Percentiles rank a stretch among this genome's conserved stretches.
phyloP scores from a whole-genome alignment of 2,329 filamentous ascomycete genomes.

The Phaeosphaeriaceae sp. region DNA sequence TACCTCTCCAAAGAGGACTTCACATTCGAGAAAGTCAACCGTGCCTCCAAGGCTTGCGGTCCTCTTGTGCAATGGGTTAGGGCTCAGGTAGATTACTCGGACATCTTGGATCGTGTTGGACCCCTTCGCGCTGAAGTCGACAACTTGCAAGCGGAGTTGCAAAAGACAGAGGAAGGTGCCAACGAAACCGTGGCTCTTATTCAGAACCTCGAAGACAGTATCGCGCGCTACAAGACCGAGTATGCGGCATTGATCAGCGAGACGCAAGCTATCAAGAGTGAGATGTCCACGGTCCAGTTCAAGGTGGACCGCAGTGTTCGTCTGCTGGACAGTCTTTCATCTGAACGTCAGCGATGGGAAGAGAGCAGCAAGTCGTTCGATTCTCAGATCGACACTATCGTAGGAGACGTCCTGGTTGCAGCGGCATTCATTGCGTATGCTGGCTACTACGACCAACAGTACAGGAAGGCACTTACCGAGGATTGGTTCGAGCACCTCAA shows the following conservation, averaged over 20 bases:
- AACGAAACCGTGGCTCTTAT: constrained; percentile 91
- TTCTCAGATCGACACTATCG: constrained; percentile 94
- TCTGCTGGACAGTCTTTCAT: constrained; percentile 91
- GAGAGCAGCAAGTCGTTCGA: constrained; percentile 98
- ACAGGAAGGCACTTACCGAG: constrained; percentile 96
- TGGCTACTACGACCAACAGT: constrained; percentile 96
- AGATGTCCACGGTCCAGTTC: constrained; percentile 96
- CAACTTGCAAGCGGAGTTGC: constrained; percentile 83
- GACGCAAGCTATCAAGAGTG: constrained; percentile 94
- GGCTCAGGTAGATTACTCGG: constrained; percentile 97
- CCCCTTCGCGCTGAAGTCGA: constrained; percentile 90
- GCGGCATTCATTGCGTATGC: constrained; percentile 96
- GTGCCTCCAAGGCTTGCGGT: constrained; percentile 94
- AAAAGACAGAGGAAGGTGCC: constrained; percentile 92
- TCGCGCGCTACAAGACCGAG: constrained; percentile 93
- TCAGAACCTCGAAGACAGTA: constrained; percentile 82
- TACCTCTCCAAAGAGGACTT: constrained; percentile 94
- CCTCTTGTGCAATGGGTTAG: constrained; percentile 96
- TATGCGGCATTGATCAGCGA: constrained; percentile 96
- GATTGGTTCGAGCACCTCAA: constrained; percentile 96
- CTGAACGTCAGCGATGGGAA: constrained; percentile 92
- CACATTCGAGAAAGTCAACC: constrained; percentile 94
- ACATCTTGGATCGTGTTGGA: constrained; percentile 92
- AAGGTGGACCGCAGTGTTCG: constrained; percentile 97
- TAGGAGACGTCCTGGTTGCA: constrained; percentile 95